A percentile compares a stretch with the other conserved stretches of the same genome.
These are phyloP conservation scores for Aureobasidium sp. DNA, from an alignment of 2,329 filamentous ascomycete species.

Conservation along the genomic window DNA sequence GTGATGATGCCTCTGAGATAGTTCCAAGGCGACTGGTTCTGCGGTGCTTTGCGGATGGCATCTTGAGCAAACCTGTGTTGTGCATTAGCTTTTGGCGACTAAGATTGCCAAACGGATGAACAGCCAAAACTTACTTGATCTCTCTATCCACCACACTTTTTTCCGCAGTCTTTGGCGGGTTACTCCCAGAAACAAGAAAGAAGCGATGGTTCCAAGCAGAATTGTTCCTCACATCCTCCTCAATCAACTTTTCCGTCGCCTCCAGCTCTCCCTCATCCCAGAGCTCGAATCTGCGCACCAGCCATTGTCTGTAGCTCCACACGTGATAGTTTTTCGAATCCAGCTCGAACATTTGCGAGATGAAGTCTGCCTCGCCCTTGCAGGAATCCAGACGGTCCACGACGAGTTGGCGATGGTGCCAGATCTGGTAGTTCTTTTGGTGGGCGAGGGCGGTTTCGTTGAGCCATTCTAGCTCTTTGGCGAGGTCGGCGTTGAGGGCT, in stretches of 20 bases:
- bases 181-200: conserved; percentile 73
- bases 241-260: conserved; percentile 65
- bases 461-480: conserved; percentile 75
- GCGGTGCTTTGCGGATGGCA: conserved; percentile 71
- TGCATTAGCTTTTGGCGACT: not conserved
- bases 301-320: conserved; percentile 86
- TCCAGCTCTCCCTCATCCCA: conserved; percentile 55
- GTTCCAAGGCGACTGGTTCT: conserved; percentile 93
- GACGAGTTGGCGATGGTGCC: conserved; percentile 58
- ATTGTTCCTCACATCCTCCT: conserved; percentile 85
- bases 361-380: conserved; percentile 64
- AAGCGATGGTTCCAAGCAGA: conserved; percentile 97
- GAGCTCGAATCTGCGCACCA: conserved; percentile 58
- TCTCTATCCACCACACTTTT: conserved; percentile 64
- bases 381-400: conserved; percentile 53
- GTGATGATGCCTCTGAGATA: conserved; percentile 73
- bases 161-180: conserved; percentile 36
- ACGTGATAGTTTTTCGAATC: conserved; percentile 99
- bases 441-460: conserved; percentile 75
- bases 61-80: conserved; percentile 49
- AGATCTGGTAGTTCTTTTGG: conserved; percentile 99
- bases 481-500: conserved; percentile 56
- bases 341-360: conserved; percentile 69
- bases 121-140: conserved; percentile 48
- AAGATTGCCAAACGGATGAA: not conserved